Evolutionary conservation across 106 monocot species (phyloP), one percentile per base, ranked within the genome.

Genomic region (Acorus calamus): DNA sequence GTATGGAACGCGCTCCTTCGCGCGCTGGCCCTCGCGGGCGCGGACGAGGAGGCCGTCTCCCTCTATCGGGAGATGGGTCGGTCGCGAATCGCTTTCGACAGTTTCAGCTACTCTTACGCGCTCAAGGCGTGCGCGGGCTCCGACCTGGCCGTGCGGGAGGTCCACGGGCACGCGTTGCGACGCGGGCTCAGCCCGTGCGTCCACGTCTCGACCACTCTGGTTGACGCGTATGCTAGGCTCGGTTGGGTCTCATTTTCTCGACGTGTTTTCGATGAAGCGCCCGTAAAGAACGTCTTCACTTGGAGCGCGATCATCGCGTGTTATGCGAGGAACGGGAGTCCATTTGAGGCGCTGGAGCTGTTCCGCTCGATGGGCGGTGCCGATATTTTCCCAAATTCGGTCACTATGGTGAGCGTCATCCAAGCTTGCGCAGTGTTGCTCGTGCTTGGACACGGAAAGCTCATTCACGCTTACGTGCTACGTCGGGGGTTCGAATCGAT

Each of bases 241-340:
- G 76, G 96, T 2, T 11, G 50, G 2, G 66, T 80, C 7, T 28
- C 12, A 1, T 67, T 63, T 53, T 74, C 87, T 0, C 68, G 76
- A 56, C 64, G 51, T 4, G 72, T 88, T 80, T 91, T 96, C 47
- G 83, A 83, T 60, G 57, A 71, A 42, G 88, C 88, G 78, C 51
- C 49, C 4, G 67, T 64, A 0, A 80, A 62, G 70, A 96, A 88
- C 66, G 78, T 91, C 59, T 84, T 96, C 52, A 80, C 91, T 0
- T 91, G 87, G 91, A 96, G 85, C 51, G 87, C 96, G 14, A 91
- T 96, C 81, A 83, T 96, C 46, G 76, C 77, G 51, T 94, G 87
- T 44, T 91, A 85, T 46, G 84, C 85, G 4, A 84, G 72, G 61
- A 85, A 77, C 43, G 85, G 79, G 70, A 80, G 79, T 3, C 73